Evolutionary conservation across 2,329 filamentous ascomycete genomes (phyloP).

Genomic region (Alternaria sp.): DNA sequence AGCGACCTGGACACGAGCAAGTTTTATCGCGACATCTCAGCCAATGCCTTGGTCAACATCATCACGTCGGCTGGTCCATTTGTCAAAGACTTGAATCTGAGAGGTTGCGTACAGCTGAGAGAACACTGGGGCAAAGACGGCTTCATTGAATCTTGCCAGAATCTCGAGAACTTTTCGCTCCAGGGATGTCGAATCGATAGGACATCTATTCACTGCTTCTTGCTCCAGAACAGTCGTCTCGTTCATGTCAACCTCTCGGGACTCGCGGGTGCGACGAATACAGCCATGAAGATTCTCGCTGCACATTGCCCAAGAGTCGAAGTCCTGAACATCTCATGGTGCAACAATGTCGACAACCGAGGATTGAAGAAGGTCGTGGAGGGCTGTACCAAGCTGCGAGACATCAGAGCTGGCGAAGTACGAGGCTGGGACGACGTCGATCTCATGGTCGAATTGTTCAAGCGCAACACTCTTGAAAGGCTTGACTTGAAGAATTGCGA

Average conservation of each 20-base stretch:
- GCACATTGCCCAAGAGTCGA: conserved; percentile 83
- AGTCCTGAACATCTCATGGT: conserved; percentile 91
- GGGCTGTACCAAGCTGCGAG: conserved; percentile 75
- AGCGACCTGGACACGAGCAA: conserved; percentile 79
- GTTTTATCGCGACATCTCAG: conserved; percentile 88
- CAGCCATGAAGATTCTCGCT: conserved; percentile 85
- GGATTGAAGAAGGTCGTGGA: conserved; percentile 78
- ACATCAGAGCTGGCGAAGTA: conserved; percentile 84
- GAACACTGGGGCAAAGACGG: conserved; percentile 80
- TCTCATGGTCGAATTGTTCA: conserved; percentile 77
- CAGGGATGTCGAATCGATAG: conserved; percentile 90
- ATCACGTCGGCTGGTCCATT: conserved; percentile 88
- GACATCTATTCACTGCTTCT: conserved; percentile 76
- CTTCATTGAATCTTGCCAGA: conserved; percentile 83
- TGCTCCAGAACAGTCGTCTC: conserved; percentile 79
- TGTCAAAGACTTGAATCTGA: conserved; percentile 85
- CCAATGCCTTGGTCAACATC: conserved; percentile 82
- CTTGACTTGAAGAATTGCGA: conserved; percentile 81
- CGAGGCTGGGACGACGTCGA: conserved; percentile 77
- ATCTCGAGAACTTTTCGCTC: conserved; percentile 85
- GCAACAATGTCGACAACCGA: conserved; percentile 79
- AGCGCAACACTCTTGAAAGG: conserved; percentile 82
- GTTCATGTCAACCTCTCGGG: conserved; percentile 88
- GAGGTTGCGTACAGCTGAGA: conserved; percentile 88
- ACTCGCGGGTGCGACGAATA: conserved; percentile 79